Evolutionary conservation across 805 yeast genomes (phyloP).

Genomic region (Ogataea haglerorum): DNA sequence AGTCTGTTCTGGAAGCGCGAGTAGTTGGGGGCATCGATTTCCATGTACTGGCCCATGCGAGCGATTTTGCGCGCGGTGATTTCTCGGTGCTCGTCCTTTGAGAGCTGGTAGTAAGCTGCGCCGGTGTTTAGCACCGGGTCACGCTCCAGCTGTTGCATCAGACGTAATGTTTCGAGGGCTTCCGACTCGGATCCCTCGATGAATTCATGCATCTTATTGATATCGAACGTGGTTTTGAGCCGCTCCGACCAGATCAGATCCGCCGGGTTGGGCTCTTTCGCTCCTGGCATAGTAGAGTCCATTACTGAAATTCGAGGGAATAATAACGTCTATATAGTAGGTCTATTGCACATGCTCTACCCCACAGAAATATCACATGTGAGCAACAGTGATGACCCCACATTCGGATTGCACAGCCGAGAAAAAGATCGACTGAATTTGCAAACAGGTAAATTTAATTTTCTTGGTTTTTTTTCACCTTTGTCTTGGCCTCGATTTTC

Average conservation of each 20-base stretch:
- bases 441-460: not conserved
- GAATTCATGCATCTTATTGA: constrained; percentile 50
- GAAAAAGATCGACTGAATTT: not conserved
- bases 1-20: constrained; percentile 56
- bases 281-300: constrained; percentile 31
- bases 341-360: constrained; percentile 9
- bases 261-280: constrained; percentile 34
- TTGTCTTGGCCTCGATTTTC: constrained; percentile 5
- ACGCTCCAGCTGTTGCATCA: constrained; percentile 58
- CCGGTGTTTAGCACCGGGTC: constrained; percentile 63
- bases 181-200: constrained; percentile 48
- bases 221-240: constrained; percentile 37
- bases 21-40: constrained; percentile 34
- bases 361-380: constrained; percentile 13
- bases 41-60: constrained; percentile 60
- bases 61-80: constrained; percentile 58
- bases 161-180: constrained; percentile 43
- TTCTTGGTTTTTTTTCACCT: not conserved
- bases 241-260: constrained; percentile 45
- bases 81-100: constrained; percentile 56
- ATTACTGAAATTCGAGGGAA: constrained; percentile 20
- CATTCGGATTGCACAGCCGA: constrained; percentile 7
- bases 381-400: constrained; percentile 7
- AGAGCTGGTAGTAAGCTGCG: constrained; percentile 53
- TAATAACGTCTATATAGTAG: not conserved